These are phyloP conservation scores for Leccinum fibrillosum DNA, from an alignment of 768 basidiomycete genomes.

Conservation along the genomic window DNA sequence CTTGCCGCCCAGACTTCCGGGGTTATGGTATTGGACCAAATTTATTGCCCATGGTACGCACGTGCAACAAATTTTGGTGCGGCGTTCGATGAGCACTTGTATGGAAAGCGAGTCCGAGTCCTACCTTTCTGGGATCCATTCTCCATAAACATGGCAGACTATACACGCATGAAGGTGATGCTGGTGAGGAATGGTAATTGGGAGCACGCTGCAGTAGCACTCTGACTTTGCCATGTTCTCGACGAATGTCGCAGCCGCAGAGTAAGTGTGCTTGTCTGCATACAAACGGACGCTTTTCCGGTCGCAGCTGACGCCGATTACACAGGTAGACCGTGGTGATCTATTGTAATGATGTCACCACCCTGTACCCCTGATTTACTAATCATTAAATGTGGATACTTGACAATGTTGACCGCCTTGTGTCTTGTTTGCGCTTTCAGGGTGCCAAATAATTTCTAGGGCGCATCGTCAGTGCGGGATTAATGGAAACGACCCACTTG, in stretches of 20 bases:
- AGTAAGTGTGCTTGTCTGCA: slow-evolving; percentile 4
- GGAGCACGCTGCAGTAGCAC: slow-evolving; percentile 1
- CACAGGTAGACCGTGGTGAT: slow-evolving; percentile 8
- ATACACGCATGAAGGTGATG: slow-evolving; percentile 50
- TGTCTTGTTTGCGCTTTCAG: slow-evolving; percentile 5
- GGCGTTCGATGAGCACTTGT: slow-evolving; percentile 56
- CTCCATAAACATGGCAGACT: slow-evolving; percentile 53
- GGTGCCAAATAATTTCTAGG: background rate
- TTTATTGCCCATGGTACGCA: slow-evolving; percentile 42
- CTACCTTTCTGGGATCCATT: slow-evolving; percentile 47
- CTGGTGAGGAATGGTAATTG: slow-evolving; percentile 7
- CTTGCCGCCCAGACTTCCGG: slow-evolving; percentile 51
- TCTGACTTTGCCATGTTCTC: background rate
- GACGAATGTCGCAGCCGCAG: background rate
- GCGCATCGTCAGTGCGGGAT: background rate
- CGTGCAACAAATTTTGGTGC: slow-evolving; percentile 49
- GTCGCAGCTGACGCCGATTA: slow-evolving; percentile 6
- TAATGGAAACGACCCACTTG: slow-evolving; percentile 1
- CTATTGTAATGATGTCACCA: slow-evolving; percentile 4
- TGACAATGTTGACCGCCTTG: slow-evolving; percentile 3
- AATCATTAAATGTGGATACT: slow-evolving; percentile 1
- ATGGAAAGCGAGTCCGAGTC: slow-evolving; percentile 44
- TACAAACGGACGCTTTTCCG: background rate
- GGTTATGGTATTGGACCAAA: slow-evolving; percentile 50
- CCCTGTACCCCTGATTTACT: slow-evolving; percentile 17